Evolutionary conservation across 202 grass and related monocot species (phyloP).

Genomic region (Bolboschoenoplectus hybrid): DNA sequence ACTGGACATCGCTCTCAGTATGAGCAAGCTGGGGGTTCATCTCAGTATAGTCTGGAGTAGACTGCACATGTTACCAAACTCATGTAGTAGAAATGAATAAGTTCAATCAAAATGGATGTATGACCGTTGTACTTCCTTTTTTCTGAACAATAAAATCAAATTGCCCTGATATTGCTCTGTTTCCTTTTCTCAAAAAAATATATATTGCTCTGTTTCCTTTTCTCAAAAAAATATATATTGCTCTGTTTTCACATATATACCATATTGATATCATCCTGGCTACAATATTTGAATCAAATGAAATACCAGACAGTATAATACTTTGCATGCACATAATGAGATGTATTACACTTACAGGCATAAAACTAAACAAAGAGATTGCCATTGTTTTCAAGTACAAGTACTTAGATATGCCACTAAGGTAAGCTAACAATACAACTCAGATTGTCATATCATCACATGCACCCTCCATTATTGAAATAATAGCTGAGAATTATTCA

Average conservation of each 20-base stretch:
- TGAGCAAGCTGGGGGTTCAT: not conserved
- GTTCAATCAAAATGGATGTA: not conserved
- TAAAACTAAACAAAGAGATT: not conserved
- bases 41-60: not conserved
- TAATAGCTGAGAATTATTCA: not conserved
- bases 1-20: not conserved
- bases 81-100: slow-evolving; percentile 21
- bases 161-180: not conserved
- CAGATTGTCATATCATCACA: too few species aligned
- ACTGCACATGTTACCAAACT: not conserved
- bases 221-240: not conserved
- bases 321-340: not conserved
- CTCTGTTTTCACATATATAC: not conserved
- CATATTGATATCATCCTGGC: not conserved
- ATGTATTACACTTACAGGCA: not conserved
- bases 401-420: not conserved
- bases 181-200: not conserved
- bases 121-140: not conserved
- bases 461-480: too few species aligned
- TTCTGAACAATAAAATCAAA: slow-evolving; percentile 8
- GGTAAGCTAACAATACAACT: too few species aligned
- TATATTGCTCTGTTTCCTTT: not conserved
- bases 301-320: too few species aligned
- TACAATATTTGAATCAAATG: not conserved
- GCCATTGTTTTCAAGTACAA: not conserved